These are phyloP conservation scores for Cystofilobasidium macerans DNA, from an alignment of 768 basidiomycete genomes.

Conservation along the genomic window DNA sequence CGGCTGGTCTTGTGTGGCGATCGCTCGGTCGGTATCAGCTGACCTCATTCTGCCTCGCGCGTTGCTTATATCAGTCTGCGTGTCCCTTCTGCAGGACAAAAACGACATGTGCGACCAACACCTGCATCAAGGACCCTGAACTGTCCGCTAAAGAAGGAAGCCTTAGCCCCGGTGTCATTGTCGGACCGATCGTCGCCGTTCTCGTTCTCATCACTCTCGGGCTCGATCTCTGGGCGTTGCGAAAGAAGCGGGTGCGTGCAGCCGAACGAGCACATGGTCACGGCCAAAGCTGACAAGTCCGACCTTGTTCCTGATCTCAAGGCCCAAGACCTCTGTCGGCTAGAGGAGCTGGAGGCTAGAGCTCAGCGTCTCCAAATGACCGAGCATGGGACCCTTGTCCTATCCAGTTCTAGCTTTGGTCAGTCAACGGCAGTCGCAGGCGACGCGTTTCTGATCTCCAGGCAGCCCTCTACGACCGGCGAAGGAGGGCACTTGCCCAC, in stretches of 20 bases:
- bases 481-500: slow-evolving; percentile 3
- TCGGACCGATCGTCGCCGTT: slow-evolving; percentile 22
- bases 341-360: slow-evolving; percentile 22
- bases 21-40: background rate
- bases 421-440: background rate
- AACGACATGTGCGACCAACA: slow-evolving; percentile 20
- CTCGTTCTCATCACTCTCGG: slow-evolving; percentile 13
- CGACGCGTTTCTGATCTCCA: background rate
- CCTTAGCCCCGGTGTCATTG: slow-evolving; percentile 18
- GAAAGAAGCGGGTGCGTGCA: slow-evolving; percentile 20
- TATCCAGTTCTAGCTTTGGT: background rate
- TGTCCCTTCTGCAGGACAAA: slow-evolving; percentile 19
- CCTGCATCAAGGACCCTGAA: slow-evolving; percentile 4
- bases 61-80: too few relatives aligned
- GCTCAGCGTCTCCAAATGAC: slow-evolving; percentile 1
- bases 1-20: background rate
- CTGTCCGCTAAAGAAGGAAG: background rate
- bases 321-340: slow-evolving; percentile 10
- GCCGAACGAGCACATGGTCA: background rate
- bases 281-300: background rate
- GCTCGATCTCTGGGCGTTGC: slow-evolving; percentile 13
- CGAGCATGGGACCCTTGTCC: slow-evolving; percentile 15
- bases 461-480: slow-evolving; percentile 6
- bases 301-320: background rate
- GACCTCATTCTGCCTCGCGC: background rate